Evolutionary conservation across 2,329 filamentous ascomycete genomes (phyloP).

Genomic region (Paradendryphiella salina): DNA sequence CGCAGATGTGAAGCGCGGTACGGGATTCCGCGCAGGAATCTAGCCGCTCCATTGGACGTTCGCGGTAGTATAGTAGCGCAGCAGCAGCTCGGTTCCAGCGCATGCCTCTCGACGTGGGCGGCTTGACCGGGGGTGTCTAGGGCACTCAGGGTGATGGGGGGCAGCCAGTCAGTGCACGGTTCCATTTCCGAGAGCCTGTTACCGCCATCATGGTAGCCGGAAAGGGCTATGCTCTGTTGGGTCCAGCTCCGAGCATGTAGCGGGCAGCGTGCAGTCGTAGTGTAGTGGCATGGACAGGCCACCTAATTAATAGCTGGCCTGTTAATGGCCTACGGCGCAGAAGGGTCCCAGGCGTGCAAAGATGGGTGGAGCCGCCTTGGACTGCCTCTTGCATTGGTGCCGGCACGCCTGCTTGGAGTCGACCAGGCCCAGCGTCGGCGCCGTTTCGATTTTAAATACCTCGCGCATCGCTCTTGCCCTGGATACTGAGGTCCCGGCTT

Average conservation of each 20-base stretch:
- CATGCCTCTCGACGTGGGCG: conserved; percentile 8
- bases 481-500: conserved; percentile 29
- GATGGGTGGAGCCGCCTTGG: conserved; percentile 27
- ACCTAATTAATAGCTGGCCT: conserved; percentile 27
- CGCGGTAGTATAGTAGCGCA: background rate
- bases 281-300: conserved; percentile 22
- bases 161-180: conserved; percentile 13
- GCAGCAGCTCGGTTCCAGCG: background rate
- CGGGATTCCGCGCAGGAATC: conserved; percentile 12
- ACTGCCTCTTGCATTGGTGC: conserved; percentile 19
- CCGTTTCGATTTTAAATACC: conserved; percentile 33
- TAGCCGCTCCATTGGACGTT: conserved; percentile 13
- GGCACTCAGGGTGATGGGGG: conserved; percentile 9
- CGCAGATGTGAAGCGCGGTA: conserved; percentile 13
- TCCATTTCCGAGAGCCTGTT: conserved; percentile 22
- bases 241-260: conserved; percentile 22
- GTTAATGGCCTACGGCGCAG: conserved; percentile 26
- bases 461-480: conserved; percentile 29
- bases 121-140: background rate
- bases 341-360: conserved; percentile 26
- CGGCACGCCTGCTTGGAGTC: conserved; percentile 18
- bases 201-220: conserved; percentile 28
- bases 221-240: conserved; percentile 16
- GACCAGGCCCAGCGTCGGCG: conserved; percentile 25
- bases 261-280: conserved; percentile 11